These are phyloP conservation scores for Tuctoria greenei DNA, from an alignment of 176 grass and related monocot genomes.

Conservation along the genomic window DNA sequence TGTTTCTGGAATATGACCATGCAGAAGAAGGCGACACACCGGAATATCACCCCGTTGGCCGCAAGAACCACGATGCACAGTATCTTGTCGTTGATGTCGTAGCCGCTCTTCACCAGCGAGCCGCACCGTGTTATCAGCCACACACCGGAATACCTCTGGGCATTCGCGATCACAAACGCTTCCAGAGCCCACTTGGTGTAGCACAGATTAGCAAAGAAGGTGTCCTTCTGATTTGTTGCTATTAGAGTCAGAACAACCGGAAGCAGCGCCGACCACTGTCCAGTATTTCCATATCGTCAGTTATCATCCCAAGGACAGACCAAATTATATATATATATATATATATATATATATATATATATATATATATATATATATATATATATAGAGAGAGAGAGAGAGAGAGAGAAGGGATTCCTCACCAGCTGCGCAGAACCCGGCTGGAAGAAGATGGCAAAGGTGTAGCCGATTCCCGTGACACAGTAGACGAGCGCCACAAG, in stretches of 20 bases:
- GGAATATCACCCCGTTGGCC: constrained; percentile 63
- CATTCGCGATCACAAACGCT: constrained; percentile 80
- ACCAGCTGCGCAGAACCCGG: constrained; percentile 84
- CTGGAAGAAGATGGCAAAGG: constrained; percentile 88
- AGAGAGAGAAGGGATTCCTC: not conserved
- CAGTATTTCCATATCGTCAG: not conserved
- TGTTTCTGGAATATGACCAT: constrained; percentile 83
- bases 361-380: too few species aligned
- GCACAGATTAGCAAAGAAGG: constrained; percentile 59
- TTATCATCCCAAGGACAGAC: not conserved
- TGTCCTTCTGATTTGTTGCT: constrained; percentile 61
- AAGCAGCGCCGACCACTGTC: constrained; percentile 78
- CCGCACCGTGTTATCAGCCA: constrained; percentile 86
- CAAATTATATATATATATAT: too few species aligned
- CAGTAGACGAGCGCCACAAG: constrained; percentile 78
- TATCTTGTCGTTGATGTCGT: constrained; percentile 62
- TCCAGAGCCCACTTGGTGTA: constrained; percentile 94
- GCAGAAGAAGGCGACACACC: constrained; percentile 81
- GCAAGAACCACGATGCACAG: constrained; percentile 69
- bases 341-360: too few species aligned
- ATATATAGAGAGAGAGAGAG: not conserved
- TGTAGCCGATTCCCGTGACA: constrained; percentile 81
- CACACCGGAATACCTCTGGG: constrained; percentile 72
- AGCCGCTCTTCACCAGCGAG: constrained; percentile 50
- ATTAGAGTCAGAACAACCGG: constrained; percentile 79